Base-by-base conservation (phyloP, 495 filamentous ascomycete genomes). In the Podospora bellae-mahoneyi region DNA sequence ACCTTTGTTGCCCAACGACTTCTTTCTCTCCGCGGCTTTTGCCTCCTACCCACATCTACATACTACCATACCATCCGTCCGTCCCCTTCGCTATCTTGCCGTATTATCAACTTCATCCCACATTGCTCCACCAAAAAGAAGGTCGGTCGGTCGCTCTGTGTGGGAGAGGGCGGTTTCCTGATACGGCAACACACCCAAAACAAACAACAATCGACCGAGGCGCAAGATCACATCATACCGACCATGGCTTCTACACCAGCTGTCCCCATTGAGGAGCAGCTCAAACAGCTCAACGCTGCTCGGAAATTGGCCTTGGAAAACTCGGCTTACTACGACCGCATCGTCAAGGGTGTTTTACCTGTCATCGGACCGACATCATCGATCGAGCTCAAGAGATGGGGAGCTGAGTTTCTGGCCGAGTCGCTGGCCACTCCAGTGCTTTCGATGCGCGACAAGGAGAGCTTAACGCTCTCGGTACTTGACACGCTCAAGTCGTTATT, bases 361-460 rank as follows among this genome's bases (percentile, higher is more conserved):
- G 92, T 98, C 74, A 90, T 97, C 73, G 90, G 89, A 34, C 85
- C 90, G n/a, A 82, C 84, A 63, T 82, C 90, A 58, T 83, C 83
- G 55, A 77, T 97, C 20, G 92, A 96, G 78, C 80, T 97, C 71
- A 90, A 92, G 78, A 84, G 94, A 89, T 99, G 96, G 96, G 96
- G 93, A 26, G 88, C 93, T 26, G 93, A 97, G 28, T 99, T 99
- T 77, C 83, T 99, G 53, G 94, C 96, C 54, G 95, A 99, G 82
- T 92, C 93, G 4, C 97, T 99, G 79, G 89, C 96, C 20, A 93
- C 90, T 58, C 95, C 95, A 16, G 86, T 88, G 44, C 82, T 98
- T 71, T 77, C 86, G 65, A 79, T 81, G 44, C 81, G 86, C 62
- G 88, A 90, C 77, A 98, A 97, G 83, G 90, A 89, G 79, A 85